Conservation (phyloP, 2,329 filamentous ascomycete genomes). For the Aspergillus eucalypticola region DNA sequence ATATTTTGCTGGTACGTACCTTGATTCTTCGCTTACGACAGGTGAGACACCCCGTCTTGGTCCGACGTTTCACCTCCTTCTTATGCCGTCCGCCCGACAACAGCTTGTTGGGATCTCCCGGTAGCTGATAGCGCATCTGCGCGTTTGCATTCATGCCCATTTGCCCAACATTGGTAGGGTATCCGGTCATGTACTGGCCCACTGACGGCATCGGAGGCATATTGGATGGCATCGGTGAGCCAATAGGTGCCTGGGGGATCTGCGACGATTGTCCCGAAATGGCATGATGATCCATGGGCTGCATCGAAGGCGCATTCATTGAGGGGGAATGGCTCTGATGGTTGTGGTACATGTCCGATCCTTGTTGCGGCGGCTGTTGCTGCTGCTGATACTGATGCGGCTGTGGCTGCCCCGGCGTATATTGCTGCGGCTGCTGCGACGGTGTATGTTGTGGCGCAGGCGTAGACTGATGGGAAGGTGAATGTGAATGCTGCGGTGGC, state of each 20-base stretch:
- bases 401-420: slow-evolving; percentile 25
- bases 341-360: slow-evolving; percentile 37
- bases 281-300: slow-evolving; percentile 23
- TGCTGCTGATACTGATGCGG: slow-evolving; percentile 32
- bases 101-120: slow-evolving; percentile 53
- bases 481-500: slow-evolving; percentile 18
- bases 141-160: slow-evolving; percentile 42
- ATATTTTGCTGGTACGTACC: slow-evolving; percentile 51
- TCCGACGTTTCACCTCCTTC: slow-evolving; percentile 74
- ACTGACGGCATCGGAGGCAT: slow-evolving; percentile 56
- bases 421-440: slow-evolving; percentile 38
- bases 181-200: slow-evolving; percentile 55
- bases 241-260: slow-evolving; percentile 47
- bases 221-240: slow-evolving; percentile 56
- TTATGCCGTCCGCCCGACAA: slow-evolving; percentile 64
- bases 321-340: slow-evolving; percentile 21
- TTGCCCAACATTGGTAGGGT: slow-evolving; percentile 35
- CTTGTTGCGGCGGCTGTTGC: slow-evolving; percentile 33
- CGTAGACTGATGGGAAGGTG: slow-evolving; percentile 25
- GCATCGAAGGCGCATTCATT: slow-evolving; percentile 23
- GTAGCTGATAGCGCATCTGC: slow-evolving; percentile 56
- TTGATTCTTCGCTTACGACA: slow-evolving; percentile 70
- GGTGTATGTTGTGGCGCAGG: slow-evolving; percentile 37
- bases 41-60: slow-evolving; percentile 70
- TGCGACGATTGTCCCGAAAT: slow-evolving; percentile 34